Evolutionary conservation across 2,329 filamentous ascomycete genomes (phyloP).

Genomic region (Berkeleyomyces rouxiae): DNA sequence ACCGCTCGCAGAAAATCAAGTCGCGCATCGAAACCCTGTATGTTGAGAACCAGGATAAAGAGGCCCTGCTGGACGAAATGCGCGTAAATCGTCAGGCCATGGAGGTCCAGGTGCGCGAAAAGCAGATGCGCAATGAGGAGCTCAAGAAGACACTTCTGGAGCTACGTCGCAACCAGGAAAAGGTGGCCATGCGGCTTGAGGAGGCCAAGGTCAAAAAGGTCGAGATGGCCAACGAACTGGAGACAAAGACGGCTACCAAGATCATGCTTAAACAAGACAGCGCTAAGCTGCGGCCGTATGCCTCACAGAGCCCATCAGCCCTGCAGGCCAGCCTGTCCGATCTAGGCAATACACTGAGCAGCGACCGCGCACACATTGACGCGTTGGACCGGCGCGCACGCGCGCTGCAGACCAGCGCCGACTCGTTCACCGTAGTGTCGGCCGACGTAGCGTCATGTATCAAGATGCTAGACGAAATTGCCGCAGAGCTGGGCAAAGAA

Average conservation of each 20-base stretch:
- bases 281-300: constrained; percentile 79
- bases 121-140: constrained; percentile 71
- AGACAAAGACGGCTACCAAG: constrained; percentile 54
- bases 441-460: constrained; percentile 78
- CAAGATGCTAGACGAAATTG: constrained; percentile 76
- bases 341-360: constrained; percentile 58
- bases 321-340: constrained; percentile 72
- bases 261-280: constrained; percentile 67
- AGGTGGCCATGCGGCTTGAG: constrained; percentile 67
- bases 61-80: constrained; percentile 65
- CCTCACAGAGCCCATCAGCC: constrained; percentile 69
- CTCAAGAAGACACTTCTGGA: constrained; percentile 70
- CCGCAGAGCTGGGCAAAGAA: constrained; percentile 70
- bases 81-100: constrained; percentile 62
- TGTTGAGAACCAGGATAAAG: constrained; percentile 72
- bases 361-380: constrained; percentile 75
- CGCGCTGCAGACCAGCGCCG: constrained; percentile 77
- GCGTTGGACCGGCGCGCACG: constrained; percentile 72
- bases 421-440: constrained; percentile 72
- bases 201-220: constrained; percentile 66
- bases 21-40: constrained; percentile 74
- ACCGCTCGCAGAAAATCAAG: constrained; percentile 76
- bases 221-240: constrained; percentile 53
- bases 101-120: constrained; percentile 68
- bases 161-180: constrained; percentile 65